Conservation (phyloP, 2,329 filamentous ascomycete species). For the Pochonia chlamydosporia region DNA sequence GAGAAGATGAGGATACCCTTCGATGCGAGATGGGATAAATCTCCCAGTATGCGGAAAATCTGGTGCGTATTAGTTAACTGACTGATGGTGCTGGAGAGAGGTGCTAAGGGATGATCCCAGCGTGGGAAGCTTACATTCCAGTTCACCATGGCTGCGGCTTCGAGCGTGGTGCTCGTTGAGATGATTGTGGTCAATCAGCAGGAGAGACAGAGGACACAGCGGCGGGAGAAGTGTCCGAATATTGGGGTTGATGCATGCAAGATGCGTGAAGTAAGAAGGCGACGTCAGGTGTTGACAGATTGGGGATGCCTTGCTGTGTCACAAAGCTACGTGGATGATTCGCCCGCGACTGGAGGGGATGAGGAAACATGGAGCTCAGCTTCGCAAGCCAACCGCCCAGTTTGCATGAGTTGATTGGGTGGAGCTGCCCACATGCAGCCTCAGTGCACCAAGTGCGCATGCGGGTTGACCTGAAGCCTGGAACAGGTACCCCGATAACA, state of each 20-base stretch:
- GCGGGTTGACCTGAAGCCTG: too few species aligned
- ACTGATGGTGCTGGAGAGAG: background rate
- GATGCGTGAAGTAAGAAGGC: background rate
- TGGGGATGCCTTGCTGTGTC: slow-evolving; percentile 1
- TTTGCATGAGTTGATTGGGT: slow-evolving; percentile 3
- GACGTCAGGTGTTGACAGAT: background rate
- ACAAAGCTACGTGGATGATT: slow-evolving; percentile 1
- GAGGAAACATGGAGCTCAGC: background rate
- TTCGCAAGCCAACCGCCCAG: background rate
- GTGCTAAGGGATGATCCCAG: background rate
- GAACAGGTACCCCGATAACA: background rate
- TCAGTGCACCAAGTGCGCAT: too few species aligned
- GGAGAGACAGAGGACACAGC: background rate
- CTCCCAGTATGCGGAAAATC: slow-evolving; percentile 72
- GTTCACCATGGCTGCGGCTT: slow-evolving; percentile 28
- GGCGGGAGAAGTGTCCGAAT: background rate
- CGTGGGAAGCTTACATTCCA: slow-evolving; percentile 30
- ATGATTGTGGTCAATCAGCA: background rate
- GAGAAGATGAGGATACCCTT: slow-evolving; percentile 89
- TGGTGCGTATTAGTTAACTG: slow-evolving; percentile 18
- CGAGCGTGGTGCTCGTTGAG: slow-evolving; percentile 6
- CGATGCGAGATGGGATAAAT: slow-evolving; percentile 77
- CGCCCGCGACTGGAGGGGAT: background rate
- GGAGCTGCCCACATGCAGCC: background rate
- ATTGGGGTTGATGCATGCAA: background rate